These are phyloP conservation scores for Poa pratensis DNA, from an alignment of 176 grass and related monocot species.

Conservation along the genomic window DNA sequence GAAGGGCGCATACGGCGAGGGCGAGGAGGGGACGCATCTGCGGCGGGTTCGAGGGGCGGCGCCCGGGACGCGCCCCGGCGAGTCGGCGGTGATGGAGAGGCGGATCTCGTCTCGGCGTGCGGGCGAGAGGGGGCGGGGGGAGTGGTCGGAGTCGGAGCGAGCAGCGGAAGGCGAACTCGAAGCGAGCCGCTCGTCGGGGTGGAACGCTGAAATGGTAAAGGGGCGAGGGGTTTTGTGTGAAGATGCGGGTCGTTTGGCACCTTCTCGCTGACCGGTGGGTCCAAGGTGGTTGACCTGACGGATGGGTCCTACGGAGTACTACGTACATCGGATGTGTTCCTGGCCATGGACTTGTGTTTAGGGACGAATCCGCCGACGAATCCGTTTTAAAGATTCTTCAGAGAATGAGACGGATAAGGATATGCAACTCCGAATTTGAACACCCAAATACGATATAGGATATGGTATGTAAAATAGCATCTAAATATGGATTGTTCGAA, in stretches of 20 bases:
- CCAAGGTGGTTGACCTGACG: background rate
- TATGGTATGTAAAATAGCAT: too few relatives aligned
- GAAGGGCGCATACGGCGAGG: constrained; percentile 45
- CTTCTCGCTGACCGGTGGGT: background rate
- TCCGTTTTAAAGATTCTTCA: too few relatives aligned
- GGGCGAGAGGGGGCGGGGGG: background rate
- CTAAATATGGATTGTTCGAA: too few relatives aligned
- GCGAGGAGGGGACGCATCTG: constrained; percentile 45
- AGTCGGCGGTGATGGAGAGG: background rate
- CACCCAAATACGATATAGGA: too few relatives aligned
- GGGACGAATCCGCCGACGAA: too few relatives aligned
- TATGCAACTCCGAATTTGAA: too few relatives aligned
- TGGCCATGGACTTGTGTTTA: too few relatives aligned
- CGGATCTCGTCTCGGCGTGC: constrained; percentile 50
- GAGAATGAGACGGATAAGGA: too few relatives aligned
- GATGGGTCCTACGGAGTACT: too few relatives aligned
- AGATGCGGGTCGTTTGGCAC: background rate
- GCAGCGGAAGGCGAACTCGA: constrained; percentile 18
- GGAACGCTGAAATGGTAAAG: background rate
- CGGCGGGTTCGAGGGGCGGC: background rate
- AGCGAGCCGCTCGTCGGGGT: constrained; percentile 35
- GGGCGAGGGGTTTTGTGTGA: constrained; percentile 31
- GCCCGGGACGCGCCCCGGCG: background rate
- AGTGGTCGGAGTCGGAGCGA: constrained; percentile 31
- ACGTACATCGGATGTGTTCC: too few relatives aligned